Evolutionary conservation across 2,329 filamentous ascomycete species (phyloP).

Genomic region (Ophiostoma tasmaniense): DNA sequence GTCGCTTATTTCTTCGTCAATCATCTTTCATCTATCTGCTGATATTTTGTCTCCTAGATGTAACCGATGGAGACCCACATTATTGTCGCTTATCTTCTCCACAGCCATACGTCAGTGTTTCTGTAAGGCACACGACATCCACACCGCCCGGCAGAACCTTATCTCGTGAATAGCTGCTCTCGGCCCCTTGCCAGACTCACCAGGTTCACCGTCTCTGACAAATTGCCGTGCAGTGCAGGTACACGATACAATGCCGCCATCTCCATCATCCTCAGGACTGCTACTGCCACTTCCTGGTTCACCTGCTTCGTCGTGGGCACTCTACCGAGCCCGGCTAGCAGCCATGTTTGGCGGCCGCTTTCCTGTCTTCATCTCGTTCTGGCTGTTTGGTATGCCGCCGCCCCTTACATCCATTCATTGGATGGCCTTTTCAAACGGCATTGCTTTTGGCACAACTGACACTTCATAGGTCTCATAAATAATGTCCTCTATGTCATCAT

Average conservation of each 20-base stretch:
- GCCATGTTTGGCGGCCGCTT: conserved; percentile 56
- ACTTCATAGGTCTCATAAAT: conserved; percentile 61
- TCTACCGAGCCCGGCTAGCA: conserved; percentile 58
- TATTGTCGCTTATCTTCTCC: background rate
- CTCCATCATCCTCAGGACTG: conserved; percentile 34
- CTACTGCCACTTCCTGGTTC: conserved; percentile 51
- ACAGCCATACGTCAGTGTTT: background rate
- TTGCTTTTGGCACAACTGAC: conserved; percentile 34
- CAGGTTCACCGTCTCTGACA: background rate
- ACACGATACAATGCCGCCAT: conserved; percentile 26
- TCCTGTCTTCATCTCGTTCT: conserved; percentile 72
- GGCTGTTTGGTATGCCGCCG: conserved; percentile 69
- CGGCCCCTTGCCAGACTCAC: background rate
- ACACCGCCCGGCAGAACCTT: conserved; percentile 19
- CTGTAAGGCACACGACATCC: background rate
- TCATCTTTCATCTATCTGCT: too few species aligned
- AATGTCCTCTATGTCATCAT: conserved; percentile 98
- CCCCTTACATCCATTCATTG: background rate
- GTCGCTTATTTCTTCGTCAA: too few species aligned
- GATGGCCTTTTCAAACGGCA: background rate
- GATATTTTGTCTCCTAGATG: background rate
- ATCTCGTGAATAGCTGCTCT: conserved; percentile 8
- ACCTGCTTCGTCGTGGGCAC: conserved; percentile 60
- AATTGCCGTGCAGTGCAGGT: background rate
- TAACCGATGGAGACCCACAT: background rate